These are phyloP conservation scores for Eimeria maxima DNA, from an alignment of 169 alveolate species.

Conservation along the genomic window DNA sequence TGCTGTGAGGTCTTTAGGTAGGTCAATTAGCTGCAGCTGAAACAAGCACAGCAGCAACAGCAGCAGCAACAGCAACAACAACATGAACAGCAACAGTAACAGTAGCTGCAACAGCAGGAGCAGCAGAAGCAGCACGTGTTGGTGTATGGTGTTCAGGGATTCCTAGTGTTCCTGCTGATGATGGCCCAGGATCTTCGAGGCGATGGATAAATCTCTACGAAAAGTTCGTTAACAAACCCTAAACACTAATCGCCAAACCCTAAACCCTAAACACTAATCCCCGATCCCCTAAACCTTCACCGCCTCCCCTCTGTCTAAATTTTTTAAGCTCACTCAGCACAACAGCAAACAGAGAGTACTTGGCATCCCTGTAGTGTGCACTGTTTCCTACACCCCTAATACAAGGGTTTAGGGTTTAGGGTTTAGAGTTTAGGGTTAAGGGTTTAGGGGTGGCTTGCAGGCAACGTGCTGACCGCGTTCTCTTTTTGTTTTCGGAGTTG, in stretches of 20 bases:
- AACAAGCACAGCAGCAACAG: conserved; percentile 34
- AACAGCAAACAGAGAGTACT: background rate
- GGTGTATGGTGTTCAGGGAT: conserved; percentile 30
- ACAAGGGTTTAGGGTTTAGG: background rate
- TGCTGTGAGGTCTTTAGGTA: background rate
- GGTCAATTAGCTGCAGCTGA: background rate
- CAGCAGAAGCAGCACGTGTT: background rate
- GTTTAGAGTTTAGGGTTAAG: conserved; percentile 30
- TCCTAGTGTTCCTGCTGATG: background rate
- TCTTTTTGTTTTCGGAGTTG: conserved; percentile 18
- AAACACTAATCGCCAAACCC: conserved; percentile 1
- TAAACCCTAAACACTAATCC: background rate
- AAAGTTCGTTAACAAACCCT: conserved; percentile 23
- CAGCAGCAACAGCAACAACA: background rate
- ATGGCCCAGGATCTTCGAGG: background rate
- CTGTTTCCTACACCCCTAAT: no score
- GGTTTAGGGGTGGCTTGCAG: background rate
- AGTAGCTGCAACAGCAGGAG: background rate
- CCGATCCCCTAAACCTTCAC: background rate
- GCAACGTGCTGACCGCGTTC: conserved; percentile 3
- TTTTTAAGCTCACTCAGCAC: no score
- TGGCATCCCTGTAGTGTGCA: background rate
- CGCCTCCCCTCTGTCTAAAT: no score
- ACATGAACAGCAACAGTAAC: conserved; percentile 7
- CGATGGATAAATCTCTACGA: conserved; percentile 42